Base-by-base conservation (phyloP, 805 yeast species). In the Yamadazyma philogaea region DNA sequence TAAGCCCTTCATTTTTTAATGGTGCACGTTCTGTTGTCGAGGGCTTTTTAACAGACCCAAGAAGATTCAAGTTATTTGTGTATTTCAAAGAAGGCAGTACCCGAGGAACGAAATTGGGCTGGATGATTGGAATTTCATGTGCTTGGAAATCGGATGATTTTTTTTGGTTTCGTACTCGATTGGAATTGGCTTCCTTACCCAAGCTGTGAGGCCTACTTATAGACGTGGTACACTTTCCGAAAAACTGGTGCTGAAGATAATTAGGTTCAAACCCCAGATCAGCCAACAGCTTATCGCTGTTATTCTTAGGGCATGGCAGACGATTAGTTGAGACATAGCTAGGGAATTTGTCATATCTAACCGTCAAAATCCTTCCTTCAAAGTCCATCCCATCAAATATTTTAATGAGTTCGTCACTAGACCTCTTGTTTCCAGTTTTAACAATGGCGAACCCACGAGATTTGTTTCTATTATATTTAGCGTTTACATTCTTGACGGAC, bases 401-500 rank as follows among this genome's bases (percentile, higher is more conserved):
- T 19, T 65, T 60, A 34, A 82, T 80, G 12, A 81, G 68, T 31
- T 63, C 63, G 3, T 63, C 63, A 3, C 84, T 77, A 27, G 76
- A 77, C 7, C 59, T 66, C 24, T 64, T 68, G 30, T 68, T 57
- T 1, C 66, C 66, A 18, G 79, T 80, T 3, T 74, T 68, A 1
- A 79, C 85, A 37, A 82, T 73, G 1, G 87, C 88, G 64, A 79
- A 82, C 1, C 89, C 88, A 51, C 79, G 74, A 24, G 64, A 59
- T 43, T 44, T 17, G 14, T 43, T 44, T 19, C 31, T 38, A 4
- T 14, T 16, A 27, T 28, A 14, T 2, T 31, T 14, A 6, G 19
- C 27, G 3, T 33, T 8, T 7, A 27, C 12, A 16, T 10, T 6
- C n/a, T n/a, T n/a, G 18, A 21, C 17, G 15, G 30, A 31, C n/a